phyloP scores from a whole-genome alignment of 345 rosid species.

The Xanthoceras sorbifolium region DNA sequence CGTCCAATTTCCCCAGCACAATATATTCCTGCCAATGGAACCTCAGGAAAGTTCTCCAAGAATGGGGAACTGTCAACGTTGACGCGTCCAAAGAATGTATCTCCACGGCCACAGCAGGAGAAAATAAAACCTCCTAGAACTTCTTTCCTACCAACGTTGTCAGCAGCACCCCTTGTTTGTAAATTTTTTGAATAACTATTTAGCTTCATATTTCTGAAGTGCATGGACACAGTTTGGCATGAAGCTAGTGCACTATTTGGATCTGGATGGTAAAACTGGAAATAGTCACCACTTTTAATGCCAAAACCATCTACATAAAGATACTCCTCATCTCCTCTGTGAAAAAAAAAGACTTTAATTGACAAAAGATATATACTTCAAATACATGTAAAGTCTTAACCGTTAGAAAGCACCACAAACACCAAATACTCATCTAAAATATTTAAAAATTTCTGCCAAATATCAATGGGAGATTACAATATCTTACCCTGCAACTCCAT shows the following conservation, averaged over 20 bases:
- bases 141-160: slow-evolving; percentile 29
- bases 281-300: slow-evolving; percentile 65
- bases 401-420: neutral
- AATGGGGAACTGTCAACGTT: slow-evolving; percentile 64
- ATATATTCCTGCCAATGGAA: slow-evolving; percentile 62
- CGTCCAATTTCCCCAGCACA: slow-evolving; percentile 75
- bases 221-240: slow-evolving; percentile 30
- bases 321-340: slow-evolving; percentile 66
- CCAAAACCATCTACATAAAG: slow-evolving; percentile 58
- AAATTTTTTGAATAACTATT: slow-evolving; percentile 26
- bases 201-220: slow-evolving; percentile 45
- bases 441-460: neutral
- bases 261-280: slow-evolving; percentile 62
- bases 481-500: slow-evolving; percentile 61
- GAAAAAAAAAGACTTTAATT: slow-evolving; percentile 13
- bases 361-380: neutral
- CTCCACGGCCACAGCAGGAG: slow-evolving; percentile 55
- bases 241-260: slow-evolving; percentile 43
- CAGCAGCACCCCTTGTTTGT: neutral
- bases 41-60: slow-evolving; percentile 61
- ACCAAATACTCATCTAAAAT: neutral
- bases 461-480: slow-evolving; percentile 11
- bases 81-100: slow-evolving; percentile 41
- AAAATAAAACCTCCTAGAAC: slow-evolving; percentile 75
- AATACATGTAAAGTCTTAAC: neutral